Evolutionary conservation across 306 rosid species (phyloP).

Genomic region (Argentina anserina): DNA sequence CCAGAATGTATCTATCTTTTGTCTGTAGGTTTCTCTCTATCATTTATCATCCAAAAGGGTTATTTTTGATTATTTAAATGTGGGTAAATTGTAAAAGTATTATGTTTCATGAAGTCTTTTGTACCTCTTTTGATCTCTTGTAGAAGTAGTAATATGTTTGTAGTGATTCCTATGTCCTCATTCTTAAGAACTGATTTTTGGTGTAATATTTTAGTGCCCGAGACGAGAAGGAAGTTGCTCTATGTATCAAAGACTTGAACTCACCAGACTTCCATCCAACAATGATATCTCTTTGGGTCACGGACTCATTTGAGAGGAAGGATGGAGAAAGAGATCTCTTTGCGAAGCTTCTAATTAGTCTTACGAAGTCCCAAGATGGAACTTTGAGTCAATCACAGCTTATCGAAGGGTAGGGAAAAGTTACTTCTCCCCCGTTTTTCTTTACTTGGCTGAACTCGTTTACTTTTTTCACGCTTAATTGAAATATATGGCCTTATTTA

Average conservation of each 20-base stretch:
- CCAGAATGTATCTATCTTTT: too few species aligned
- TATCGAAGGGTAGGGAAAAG: slow-evolving; percentile 55
- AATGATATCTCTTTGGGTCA: slow-evolving; percentile 78
- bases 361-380: slow-evolving; percentile 48
- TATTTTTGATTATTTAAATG: too few species aligned
- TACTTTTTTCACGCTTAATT: background rate
- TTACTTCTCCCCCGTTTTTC: background rate
- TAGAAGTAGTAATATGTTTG: too few species aligned
- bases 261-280: slow-evolving; percentile 80
- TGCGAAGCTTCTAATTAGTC: slow-evolving; percentile 59
- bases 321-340: slow-evolving; percentile 69
- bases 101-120: background rate
- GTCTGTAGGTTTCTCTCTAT: background rate
- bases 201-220: slow-evolving; percentile 58
- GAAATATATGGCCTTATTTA: background rate
- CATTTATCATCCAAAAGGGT: too few species aligned
- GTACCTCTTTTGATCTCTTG: background rate
- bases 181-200: background rate
- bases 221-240: slow-evolving; percentile 67
- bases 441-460: background rate
- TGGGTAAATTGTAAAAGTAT: background rate
- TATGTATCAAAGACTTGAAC: slow-evolving; percentile 68
- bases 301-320: slow-evolving; percentile 81
- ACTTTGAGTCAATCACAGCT: slow-evolving; percentile 59
- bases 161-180: background rate